These are phyloP conservation scores for Elsinoe australis DNA, from an alignment of 2,329 filamentous ascomycete species.

Conservation along the genomic window DNA sequence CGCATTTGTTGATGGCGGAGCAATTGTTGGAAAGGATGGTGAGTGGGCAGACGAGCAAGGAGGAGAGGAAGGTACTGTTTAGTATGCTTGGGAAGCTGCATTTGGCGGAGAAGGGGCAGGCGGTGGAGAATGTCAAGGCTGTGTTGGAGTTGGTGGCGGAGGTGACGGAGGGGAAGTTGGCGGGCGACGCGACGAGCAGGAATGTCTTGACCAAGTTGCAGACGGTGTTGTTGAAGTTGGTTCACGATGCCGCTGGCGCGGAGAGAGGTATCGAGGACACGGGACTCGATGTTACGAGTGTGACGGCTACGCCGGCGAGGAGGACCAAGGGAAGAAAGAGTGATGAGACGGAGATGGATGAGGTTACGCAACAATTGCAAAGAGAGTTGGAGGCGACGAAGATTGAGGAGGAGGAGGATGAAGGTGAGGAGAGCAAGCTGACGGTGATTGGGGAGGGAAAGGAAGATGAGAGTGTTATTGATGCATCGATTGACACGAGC, in stretches of 20 bases:
- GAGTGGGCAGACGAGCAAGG: conserved; percentile 57
- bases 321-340: conserved; percentile 15
- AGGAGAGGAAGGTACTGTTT: conserved; percentile 77
- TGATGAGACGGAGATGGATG: conserved; percentile 17
- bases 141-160: conserved; percentile 42
- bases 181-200: conserved; percentile 45
- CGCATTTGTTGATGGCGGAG: conserved; percentile 70
- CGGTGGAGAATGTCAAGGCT: conserved; percentile 28
- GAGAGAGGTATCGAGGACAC: conserved; percentile 30
- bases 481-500: conserved; percentile 18
- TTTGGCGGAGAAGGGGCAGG: conserved; percentile 44
- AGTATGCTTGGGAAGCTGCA: conserved; percentile 75
- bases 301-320: conserved; percentile 14
- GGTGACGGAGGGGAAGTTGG: conserved; percentile 43
- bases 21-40: conserved; percentile 69
- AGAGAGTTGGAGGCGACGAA: conserved; percentile 19
- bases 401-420: conserved; percentile 19
- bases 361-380: conserved; percentile 19
- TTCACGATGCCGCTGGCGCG: conserved; percentile 36
- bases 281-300: conserved; percentile 18
- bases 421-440: conserved; percentile 19
- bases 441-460: conserved; percentile 14
- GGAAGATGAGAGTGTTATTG: conserved; percentile 13
- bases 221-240: conserved; percentile 44
- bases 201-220: conserved; percentile 51